Base-by-base conservation (phyloP, 2,329 filamentous ascomycete genomes). In the Dryadomyces quercivorus region DNA sequence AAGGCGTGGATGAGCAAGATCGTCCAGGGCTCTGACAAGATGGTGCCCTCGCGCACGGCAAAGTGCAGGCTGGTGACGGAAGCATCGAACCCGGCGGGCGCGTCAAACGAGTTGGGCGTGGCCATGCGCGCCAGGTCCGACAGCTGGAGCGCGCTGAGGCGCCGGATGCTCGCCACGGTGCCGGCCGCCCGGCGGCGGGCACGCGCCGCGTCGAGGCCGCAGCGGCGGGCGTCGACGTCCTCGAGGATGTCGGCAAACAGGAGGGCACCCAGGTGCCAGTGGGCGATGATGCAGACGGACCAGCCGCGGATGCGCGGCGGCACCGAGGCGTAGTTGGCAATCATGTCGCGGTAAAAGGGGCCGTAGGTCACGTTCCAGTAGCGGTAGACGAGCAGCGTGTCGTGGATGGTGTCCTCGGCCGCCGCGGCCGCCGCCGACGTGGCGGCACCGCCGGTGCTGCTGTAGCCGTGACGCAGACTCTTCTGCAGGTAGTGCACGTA, bases 11-110 rank as follows among this genome's bases (percentile, higher is more conserved):
- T 73, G 31, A 81, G 64, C 2, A 81, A 72, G 43, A 74, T 72
- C 1, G 77, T 80, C 78, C 78, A 82, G 2, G 79, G 79, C 59
- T 82, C 78, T 0, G 77, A 80, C 54, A 82, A 61, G n/a, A 82
- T 67, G 1, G 78, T 74, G 2, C 75, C 76, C 56, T 78, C 70
- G 45, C 72, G 75, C 22, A 80, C 68, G 0, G 76, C 76, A 55
- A 74, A 73, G 61, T 80, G 77, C 53, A 78, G 75, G 21, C 74
- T 71, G 21, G 64, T 16, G 34, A 8, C 16, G 34, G 22, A 2
- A 2, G 20, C 36, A 12, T 44, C 42, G 42, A 44, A 20, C 4
- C 18, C 16, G 5, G 42, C n/a, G 5, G 42, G 16, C 3, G 7
- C 42, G 5, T 44, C 42, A 8, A 18, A 9, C 6, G 16, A 44